phyloP scores from a whole-genome alignment of 306 rosid species.

The Pueraria montana region DNA sequence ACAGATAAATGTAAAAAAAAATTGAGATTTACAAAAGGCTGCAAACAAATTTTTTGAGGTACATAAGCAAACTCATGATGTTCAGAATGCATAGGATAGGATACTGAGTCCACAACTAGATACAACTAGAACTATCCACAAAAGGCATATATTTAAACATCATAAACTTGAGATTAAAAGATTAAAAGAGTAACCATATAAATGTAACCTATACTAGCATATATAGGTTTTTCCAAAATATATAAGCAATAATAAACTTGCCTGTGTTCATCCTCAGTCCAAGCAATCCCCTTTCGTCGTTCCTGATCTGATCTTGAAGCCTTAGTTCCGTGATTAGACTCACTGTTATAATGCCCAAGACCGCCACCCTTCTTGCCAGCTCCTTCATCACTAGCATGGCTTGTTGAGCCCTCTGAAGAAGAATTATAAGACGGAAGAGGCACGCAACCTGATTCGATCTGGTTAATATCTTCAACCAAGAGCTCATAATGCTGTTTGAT shows the following conservation, averaged over 20 bases:
- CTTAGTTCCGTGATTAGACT: slow-evolving; percentile 85
- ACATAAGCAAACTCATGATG: slow-evolving; percentile 23
- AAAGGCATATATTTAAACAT: slow-evolving; percentile 25
- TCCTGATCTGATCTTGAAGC: slow-evolving; percentile 93
- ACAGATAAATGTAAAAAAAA: slow-evolving; percentile 4
- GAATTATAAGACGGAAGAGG: slow-evolving; percentile 85
- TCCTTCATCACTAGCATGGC: slow-evolving; percentile 86
- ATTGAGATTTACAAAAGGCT: slow-evolving; percentile 9
- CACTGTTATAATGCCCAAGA: slow-evolving; percentile 59
- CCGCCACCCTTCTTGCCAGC: slow-evolving; percentile 71
- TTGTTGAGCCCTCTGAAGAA: slow-evolving; percentile 79
- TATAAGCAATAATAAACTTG: slow-evolving; percentile 43
- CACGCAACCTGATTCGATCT: slow-evolving; percentile 90
- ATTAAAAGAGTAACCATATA: slow-evolving; percentile 27
- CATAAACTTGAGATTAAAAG: slow-evolving; percentile 24
- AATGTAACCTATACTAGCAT: slow-evolving; percentile 31
- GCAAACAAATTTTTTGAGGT: slow-evolving; percentile 8
- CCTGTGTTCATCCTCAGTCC: slow-evolving; percentile 99
- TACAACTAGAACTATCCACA: slow-evolving; percentile 1
- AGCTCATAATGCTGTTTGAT: slow-evolving; percentile 83
- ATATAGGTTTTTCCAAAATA: slow-evolving; percentile 33
- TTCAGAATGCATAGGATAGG: slow-evolving; percentile 43
- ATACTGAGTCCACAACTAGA: slow-evolving; percentile 35
- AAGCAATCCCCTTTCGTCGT: slow-evolving; percentile 96
- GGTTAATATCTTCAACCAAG: slow-evolving; percentile 79